Percentiles rank a stretch among this genome's conserved stretches.
phyloP scores from a whole-genome alignment of 768 basidiomycete species.

The Flagelloscypha sp. region DNA sequence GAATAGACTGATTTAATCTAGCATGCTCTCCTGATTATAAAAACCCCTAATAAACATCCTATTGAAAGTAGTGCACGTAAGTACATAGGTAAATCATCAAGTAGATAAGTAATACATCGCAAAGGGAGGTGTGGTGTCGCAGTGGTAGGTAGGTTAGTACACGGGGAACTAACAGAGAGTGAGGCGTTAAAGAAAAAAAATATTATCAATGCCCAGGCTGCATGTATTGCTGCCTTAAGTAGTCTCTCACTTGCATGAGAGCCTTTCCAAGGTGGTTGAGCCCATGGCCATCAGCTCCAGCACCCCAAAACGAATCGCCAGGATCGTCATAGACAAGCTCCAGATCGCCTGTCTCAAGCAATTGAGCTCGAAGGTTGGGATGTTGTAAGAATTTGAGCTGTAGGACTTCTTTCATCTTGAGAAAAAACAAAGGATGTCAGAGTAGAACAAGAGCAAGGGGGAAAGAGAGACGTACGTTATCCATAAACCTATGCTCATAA shows the following conservation, averaged over 20 bases:
- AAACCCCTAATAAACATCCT: too few species aligned
- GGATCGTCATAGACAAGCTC: constrained; percentile 47
- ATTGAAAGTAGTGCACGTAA: too few species aligned
- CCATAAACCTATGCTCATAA: constrained; percentile 47
- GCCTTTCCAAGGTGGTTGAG: constrained; percentile 57
- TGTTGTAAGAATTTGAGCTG: constrained; percentile 68
- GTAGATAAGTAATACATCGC: too few species aligned
- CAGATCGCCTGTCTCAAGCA: constrained; percentile 45
- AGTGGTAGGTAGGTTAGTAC: too few species aligned
- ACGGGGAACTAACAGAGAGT: too few species aligned
- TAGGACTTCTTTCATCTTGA: constrained; percentile 62
- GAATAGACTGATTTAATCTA: too few species aligned
- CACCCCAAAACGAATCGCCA: constrained; percentile 61
- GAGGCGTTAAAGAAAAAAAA: too few species aligned
- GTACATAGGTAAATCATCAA: too few species aligned
- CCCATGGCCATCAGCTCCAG: constrained; percentile 38
- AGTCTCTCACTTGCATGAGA: constrained; percentile 47
- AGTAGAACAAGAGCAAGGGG: not conserved
- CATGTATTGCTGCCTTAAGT: constrained; percentile 26
- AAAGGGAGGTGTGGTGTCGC: too few species aligned
- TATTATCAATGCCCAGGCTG: too few species aligned
- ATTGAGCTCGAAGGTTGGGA: constrained; percentile 40
- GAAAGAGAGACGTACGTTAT: constrained; percentile 31
- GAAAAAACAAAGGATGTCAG: constrained; percentile 4
- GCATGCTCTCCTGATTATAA: too few species aligned